phyloP scores from a whole-genome alignment of 116 monocot genomes.

The Dioscorea cayenensis region DNA sequence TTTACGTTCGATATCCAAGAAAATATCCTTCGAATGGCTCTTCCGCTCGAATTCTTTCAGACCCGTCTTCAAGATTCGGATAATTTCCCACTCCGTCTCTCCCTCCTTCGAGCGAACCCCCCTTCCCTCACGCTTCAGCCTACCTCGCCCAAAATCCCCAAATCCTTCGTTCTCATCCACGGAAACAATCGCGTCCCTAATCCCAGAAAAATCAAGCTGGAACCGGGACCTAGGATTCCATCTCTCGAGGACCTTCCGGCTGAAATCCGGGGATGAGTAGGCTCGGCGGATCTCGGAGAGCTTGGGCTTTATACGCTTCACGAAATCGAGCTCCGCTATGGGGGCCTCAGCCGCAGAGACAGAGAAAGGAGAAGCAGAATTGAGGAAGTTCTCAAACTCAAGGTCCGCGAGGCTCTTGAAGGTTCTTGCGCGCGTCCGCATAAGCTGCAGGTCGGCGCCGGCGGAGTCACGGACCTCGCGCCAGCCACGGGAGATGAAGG shows the following conservation, averaged over 20 bases:
- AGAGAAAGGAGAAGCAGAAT: slow-evolving; percentile 28
- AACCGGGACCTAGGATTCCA: slow-evolving; percentile 45
- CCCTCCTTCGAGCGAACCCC: slow-evolving; percentile 44
- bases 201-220: slow-evolving; percentile 50
- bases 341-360: slow-evolving; percentile 15
- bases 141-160: slow-evolving; percentile 23
- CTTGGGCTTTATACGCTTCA: slow-evolving; percentile 82
- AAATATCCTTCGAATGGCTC: slow-evolving; percentile 54
- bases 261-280: slow-evolving; percentile 78
- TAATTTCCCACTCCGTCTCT: slow-evolving; percentile 73
- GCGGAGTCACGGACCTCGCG: slow-evolving; percentile 84
- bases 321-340: slow-evolving; percentile 70
- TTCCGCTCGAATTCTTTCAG: slow-evolving; percentile 81
- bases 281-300: slow-evolving; percentile 69
- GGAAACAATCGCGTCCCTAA: slow-evolving; percentile 47
- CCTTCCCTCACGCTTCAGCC: slow-evolving; percentile 16
- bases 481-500: slow-evolving; percentile 80
- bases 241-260: slow-evolving; percentile 58
- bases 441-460: slow-evolving; percentile 71
- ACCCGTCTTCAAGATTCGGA: slow-evolving; percentile 57
- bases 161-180: slow-evolving; percentile 25
- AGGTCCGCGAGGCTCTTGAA: slow-evolving; percentile 77
- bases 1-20: slow-evolving; percentile 27
- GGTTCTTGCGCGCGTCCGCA: slow-evolving; percentile 66
- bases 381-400: slow-evolving; percentile 78